Base-by-base conservation (phyloP, 169 alveolate genomes). In the Miamiensis avidus region DNA sequence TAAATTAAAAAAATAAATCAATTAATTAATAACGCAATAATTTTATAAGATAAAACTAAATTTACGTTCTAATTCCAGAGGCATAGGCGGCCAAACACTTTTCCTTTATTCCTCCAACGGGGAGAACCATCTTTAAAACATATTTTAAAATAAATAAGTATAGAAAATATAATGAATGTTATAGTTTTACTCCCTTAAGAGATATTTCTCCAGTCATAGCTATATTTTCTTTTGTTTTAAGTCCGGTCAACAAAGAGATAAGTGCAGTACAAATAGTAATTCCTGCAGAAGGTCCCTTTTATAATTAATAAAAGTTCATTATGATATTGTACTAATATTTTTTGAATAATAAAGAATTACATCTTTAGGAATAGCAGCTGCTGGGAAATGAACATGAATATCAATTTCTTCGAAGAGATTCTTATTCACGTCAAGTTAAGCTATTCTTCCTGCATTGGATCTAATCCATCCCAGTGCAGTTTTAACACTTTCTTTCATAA, bases 131-230 rank as follows among this genome's bases (percentile, higher is more conserved):
- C 69, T 49, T n/a, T n/a, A 49, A 49, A 11, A 11, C 20, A 49
- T 11, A 49, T 49, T 49, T 49, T 11, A 49, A 20, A 49, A 11
- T 49, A 11, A 49, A 49, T 11, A 49, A 11, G 4, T 49, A 49
- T 49, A 11, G 20, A 11, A 11, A 11, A 49, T 11, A 11, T 49
- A 11, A 11, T 49, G 4, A 49, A 49, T 49, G 69, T 20, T 49
- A 49, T 49, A 49, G 4, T 49, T 49, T 49, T 49, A 84, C 28
- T 0, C 94, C 96, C 34, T 91, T 84, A 0, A 93, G 76, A 15
- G 94, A 85, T 31, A 93, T 90, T 75, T 93, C 96, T n/a, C 96
- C 96, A 64, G 96, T 90, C 96, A 93, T 93, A 32, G 94, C 93
- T 34, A 93, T 49, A 74, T 86, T 85, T 82, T 64, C 75, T 77